Evolutionary conservation across 2,329 filamentous ascomycete genomes (phyloP).

Genomic region (Fusarium mexicanum): DNA sequence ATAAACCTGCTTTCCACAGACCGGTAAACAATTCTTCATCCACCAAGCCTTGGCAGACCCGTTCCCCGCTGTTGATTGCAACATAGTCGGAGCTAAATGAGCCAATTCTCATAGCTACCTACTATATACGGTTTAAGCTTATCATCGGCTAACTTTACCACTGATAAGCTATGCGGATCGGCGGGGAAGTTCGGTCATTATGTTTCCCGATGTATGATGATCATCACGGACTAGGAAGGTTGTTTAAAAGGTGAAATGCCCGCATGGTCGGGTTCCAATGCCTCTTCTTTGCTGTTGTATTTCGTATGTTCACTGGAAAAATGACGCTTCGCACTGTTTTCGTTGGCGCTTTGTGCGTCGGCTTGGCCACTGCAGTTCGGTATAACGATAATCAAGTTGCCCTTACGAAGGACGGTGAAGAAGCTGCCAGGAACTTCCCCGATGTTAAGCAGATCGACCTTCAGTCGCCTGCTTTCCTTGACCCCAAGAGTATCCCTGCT

Average conservation of each 20-base stretch:
- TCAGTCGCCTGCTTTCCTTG: slow-evolving; percentile 41
- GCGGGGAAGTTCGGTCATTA: slow-evolving; percentile 3
- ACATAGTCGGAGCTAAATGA: neutral
- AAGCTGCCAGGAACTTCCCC: slow-evolving; percentile 39
- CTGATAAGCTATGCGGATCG: slow-evolving; percentile 22
- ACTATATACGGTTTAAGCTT: slow-evolving; percentile 29
- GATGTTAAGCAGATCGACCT: slow-evolving; percentile 36
- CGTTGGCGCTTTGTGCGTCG: slow-evolving; percentile 26
- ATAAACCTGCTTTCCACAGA: neutral
- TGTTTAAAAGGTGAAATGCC: slow-evolving; percentile 6
- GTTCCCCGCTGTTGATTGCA: slow-evolving; percentile 17
- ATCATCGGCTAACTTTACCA: slow-evolving; percentile 10
- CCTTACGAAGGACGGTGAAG: slow-evolving; percentile 34
- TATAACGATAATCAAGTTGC: slow-evolving; percentile 43
- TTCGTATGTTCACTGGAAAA: neutral
- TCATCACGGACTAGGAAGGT: neutral
- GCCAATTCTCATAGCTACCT: slow-evolving; percentile 13
- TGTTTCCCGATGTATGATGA: neutral
- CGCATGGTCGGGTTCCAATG: neutral
- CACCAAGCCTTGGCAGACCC: slow-evolving; percentile 16
- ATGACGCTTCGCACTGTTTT: slow-evolving; percentile 16
- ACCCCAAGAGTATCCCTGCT: slow-evolving; percentile 33
- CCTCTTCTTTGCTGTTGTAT: neutral
- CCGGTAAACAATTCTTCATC: slow-evolving; percentile 7
- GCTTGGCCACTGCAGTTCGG: slow-evolving; percentile 28